A percentile compares a stretch with the other conserved stretches of the same genome.
Conservation (phyloP, 371 early-diverging fungal species). For the Mucor velutinosus region DNA sequence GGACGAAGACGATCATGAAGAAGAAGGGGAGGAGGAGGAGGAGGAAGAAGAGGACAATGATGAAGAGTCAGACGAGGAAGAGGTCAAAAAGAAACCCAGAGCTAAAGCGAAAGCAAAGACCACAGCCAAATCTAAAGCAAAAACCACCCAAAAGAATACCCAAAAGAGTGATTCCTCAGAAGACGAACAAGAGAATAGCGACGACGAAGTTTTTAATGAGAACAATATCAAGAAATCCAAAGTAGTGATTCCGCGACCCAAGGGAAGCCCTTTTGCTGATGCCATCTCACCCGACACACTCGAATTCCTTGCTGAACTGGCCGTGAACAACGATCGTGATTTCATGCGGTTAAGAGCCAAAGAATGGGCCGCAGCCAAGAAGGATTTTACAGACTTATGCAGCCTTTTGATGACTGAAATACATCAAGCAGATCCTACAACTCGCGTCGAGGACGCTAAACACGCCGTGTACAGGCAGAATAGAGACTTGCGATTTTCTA, state of each 20-base stretch:
- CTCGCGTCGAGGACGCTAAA: constrained; percentile 49
- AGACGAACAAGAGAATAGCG: constrained; percentile 24
- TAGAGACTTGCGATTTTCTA: constrained; percentile 62
- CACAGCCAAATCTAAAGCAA: not conserved
- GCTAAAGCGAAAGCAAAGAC: constrained; percentile 28
- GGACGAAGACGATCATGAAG: not conserved
- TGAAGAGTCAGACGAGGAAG: not conserved
- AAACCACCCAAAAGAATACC: not conserved
- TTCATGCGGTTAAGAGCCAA: constrained; percentile 48
- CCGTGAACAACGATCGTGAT: constrained; percentile 55
- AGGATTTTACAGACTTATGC: constrained; percentile 59
- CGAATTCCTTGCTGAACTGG: constrained; percentile 51
- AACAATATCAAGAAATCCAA: constrained; percentile 29
- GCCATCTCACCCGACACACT: constrained; percentile 54
- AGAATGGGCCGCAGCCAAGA: constrained; percentile 34
- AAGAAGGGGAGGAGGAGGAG: constrained; percentile 1
- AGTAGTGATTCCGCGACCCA: constrained; percentile 44
- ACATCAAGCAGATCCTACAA: constrained; percentile 47
- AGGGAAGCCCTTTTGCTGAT: constrained; percentile 53
- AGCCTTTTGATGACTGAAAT: constrained; percentile 45
- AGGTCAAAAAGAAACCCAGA: not conserved
- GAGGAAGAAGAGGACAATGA: not conserved
- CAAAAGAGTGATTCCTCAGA: not conserved
- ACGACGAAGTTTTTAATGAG: constrained; percentile 13
- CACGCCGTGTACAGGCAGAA: constrained; percentile 56